A percentile compares a stretch with the other conserved stretches of the same genome.
Conservation (phyloP, 2,329 filamentous ascomycete species). For the Trichoderma sp. region DNA sequence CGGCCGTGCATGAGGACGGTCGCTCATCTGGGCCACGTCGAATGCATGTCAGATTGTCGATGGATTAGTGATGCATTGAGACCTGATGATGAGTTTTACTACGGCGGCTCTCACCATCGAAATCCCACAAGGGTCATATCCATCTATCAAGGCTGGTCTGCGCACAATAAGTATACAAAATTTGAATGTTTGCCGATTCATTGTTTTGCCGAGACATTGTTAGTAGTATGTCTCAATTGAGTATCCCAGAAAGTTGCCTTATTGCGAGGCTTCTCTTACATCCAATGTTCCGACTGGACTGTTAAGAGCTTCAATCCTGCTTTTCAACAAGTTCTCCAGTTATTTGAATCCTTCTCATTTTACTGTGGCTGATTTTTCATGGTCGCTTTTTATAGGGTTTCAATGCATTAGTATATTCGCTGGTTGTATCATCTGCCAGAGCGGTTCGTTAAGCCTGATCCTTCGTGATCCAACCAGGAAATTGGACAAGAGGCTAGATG, state of each 20-base stretch:
- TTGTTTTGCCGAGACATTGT: neutral
- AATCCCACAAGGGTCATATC: neutral
- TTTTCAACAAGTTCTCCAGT: neutral
- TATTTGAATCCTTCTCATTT: neutral
- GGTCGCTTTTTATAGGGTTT: neutral
- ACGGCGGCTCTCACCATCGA: neutral
- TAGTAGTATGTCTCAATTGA: neutral
- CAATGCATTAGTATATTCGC: neutral
- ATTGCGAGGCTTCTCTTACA: neutral
- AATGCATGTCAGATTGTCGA: conserved; percentile 24
- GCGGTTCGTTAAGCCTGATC: neutral
- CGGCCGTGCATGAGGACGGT: neutral
- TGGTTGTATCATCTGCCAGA: neutral
- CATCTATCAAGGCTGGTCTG: neutral
- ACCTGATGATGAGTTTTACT: neutral
- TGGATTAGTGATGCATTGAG: conserved; percentile 4
- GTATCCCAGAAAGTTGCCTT: neutral
- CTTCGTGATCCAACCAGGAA: neutral
- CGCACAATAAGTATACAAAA: neutral
- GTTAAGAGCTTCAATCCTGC: neutral
- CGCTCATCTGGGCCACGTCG: conserved; percentile 11
- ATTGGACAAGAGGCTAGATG: neutral
- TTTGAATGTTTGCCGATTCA: neutral
- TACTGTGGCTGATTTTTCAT: neutral
- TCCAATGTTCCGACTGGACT: neutral